Percentiles rank a stretch among this genome's conserved stretches.
These are phyloP conservation scores for Globisporangium ultimum DNA, from an alignment of 352 stramenopile species.

Conservation along the genomic window DNA sequence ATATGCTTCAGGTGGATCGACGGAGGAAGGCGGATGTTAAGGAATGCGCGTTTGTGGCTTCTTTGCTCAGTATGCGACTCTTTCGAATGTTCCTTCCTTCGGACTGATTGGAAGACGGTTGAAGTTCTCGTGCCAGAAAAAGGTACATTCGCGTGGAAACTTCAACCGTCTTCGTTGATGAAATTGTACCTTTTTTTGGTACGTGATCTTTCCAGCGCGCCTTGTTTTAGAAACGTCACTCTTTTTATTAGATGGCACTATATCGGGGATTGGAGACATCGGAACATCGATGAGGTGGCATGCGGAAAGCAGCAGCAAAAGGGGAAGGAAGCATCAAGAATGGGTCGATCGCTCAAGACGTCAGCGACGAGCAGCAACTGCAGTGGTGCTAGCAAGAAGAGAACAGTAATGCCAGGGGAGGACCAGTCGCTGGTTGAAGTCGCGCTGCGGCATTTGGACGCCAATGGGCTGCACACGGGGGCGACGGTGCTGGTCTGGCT, in stretches of 20 bases:
- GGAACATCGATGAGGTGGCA: neutral
- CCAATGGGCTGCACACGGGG: slow-evolving; percentile 41
- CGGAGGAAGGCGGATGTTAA: no score
- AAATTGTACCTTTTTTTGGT: neutral
- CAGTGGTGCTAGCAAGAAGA: neutral
- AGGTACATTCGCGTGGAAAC: neutral
- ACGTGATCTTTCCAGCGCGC: neutral
- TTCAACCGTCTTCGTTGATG: neutral
- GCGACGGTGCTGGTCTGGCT: slow-evolving; percentile 51
- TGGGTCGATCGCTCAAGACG: neutral
- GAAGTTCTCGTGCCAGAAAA: neutral
- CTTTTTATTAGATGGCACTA: neutral
- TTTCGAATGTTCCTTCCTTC: neutral
- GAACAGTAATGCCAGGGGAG: neutral
- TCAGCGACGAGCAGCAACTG: neutral
- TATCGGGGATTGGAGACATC: neutral
- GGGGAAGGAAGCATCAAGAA: neutral
- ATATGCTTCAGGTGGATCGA: slow-evolving; percentile 33
- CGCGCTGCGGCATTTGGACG: slow-evolving; percentile 47
- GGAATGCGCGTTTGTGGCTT: neutral
- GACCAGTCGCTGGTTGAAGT: slow-evolving; percentile 35
- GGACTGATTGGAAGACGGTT: neutral
- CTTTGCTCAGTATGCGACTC: neutral
- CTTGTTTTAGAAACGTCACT: neutral
- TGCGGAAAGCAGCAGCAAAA: neutral